Evolutionary conservation across 371 early-diverging fungal species (phyloP).

Genomic region (Dichotomocladium elegans): DNA sequence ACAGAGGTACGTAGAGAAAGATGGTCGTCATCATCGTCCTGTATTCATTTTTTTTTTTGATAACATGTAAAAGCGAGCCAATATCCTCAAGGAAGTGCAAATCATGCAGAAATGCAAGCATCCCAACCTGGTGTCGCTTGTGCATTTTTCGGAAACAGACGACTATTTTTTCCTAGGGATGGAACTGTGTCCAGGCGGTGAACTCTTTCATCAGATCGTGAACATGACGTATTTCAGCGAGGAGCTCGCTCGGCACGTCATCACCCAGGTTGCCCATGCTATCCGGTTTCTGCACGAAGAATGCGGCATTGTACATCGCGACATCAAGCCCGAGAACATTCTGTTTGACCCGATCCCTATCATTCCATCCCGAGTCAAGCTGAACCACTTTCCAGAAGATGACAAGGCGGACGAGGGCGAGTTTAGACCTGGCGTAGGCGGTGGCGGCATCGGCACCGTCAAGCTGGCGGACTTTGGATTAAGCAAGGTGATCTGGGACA

Average conservation of each 20-base stretch:
- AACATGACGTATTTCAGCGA: conserved; percentile 80
- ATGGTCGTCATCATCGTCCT: not conserved
- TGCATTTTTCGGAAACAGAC: conserved; percentile 63
- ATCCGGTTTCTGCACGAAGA: conserved; percentile 88
- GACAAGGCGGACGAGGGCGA: conserved; percentile 56
- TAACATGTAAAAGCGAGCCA: too few species aligned
- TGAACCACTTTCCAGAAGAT: conserved; percentile 15
- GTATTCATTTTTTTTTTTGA: not conserved
- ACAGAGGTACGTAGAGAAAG: conserved; percentile 6
- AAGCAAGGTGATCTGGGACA: conserved; percentile 67
- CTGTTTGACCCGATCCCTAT: conserved; percentile 60
- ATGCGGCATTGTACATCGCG: conserved; percentile 88
- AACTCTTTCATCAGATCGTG: conserved; percentile 83
- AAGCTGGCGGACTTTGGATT: conserved; percentile 75
- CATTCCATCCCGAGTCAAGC: conserved; percentile 17
- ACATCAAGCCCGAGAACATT: conserved; percentile 89
- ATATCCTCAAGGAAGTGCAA: conserved; percentile 83
- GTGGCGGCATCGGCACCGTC: conserved; percentile 65
- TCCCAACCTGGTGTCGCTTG: conserved; percentile 74
- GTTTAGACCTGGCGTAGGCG: conserved; percentile 55
- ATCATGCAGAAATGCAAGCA: conserved; percentile 84
- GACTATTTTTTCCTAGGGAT: conserved; percentile 75
- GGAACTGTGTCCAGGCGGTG: conserved; percentile 84
- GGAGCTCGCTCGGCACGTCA: conserved; percentile 74
- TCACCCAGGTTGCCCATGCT: conserved; percentile 87